Evolutionary conservation across 163 green algal species (phyloP).

Genomic region (Coccomyxa subellipsoidea): DNA sequence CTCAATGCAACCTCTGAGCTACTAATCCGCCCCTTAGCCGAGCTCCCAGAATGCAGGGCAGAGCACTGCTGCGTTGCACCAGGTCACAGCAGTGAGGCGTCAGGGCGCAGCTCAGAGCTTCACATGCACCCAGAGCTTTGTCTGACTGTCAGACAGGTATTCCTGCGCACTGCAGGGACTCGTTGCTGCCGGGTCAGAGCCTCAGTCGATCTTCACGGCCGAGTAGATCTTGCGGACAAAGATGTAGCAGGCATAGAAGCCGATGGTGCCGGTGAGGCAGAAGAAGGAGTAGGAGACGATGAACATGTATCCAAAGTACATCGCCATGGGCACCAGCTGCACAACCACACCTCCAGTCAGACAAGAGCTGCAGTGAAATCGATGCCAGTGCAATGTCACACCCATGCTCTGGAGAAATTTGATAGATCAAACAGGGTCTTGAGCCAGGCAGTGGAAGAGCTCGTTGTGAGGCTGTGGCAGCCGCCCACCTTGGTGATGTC

Average conservation of each 20-base stretch:
- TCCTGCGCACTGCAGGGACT: background rate
- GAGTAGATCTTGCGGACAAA: conserved; percentile 84
- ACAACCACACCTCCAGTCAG: background rate
- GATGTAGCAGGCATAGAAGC: conserved; percentile 88
- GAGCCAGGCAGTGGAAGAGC: no score
- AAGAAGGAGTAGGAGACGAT: conserved; percentile 87
- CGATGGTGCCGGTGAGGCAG: conserved; percentile 92
- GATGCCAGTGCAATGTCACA: no score
- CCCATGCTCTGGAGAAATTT: background rate
- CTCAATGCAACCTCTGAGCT: no score
- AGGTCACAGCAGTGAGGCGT: background rate
- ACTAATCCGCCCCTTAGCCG: background rate
- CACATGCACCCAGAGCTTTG: background rate
- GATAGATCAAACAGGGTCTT: no score
- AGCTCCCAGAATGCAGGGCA: background rate
- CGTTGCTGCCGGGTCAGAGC: background rate
- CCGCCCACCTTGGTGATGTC: conserved; percentile 80
- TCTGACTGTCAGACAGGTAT: no score
- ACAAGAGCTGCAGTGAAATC: background rate
- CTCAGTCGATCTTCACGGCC: conserved; percentile 90
- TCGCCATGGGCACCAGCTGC: conserved; percentile 54
- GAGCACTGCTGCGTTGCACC: background rate
- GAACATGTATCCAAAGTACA: conserved; percentile 97
- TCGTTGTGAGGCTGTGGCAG: background rate
- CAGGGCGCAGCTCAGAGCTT: background rate